phyloP scores from a whole-genome alignment of 2,329 filamentous ascomycete species.

The Nemania bipapillata region DNA sequence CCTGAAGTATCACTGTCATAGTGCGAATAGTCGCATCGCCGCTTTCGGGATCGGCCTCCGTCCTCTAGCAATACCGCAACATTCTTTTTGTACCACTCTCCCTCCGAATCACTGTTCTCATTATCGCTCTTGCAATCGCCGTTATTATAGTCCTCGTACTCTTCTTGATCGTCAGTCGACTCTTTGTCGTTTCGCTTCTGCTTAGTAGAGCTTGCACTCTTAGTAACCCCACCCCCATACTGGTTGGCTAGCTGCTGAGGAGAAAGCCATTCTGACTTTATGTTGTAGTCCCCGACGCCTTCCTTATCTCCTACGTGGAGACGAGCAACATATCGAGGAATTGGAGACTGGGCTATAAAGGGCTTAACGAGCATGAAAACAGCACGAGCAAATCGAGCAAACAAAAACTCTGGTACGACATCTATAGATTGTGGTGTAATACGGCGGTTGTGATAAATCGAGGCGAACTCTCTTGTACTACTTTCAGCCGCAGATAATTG shows the following conservation, averaged over 20 bases:
- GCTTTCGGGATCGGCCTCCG: constrained; percentile 8
- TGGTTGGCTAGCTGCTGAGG: constrained; percentile 16
- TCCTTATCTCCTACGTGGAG: not conserved
- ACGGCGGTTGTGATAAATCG: constrained; percentile 1
- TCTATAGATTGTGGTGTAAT: not conserved
- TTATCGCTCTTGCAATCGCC: not conserved
- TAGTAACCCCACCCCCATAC: constrained; percentile 7
- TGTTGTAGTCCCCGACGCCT: not conserved
- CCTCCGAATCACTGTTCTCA: constrained; percentile 6
- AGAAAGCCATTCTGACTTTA: constrained; percentile 17
- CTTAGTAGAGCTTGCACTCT: constrained; percentile 12
- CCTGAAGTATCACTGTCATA: no score
- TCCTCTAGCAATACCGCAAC: constrained; percentile 4
- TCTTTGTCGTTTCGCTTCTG: constrained; percentile 8
- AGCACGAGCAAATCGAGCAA: constrained; percentile 15
- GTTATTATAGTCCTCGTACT: constrained; percentile 4
- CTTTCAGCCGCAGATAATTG: not conserved
- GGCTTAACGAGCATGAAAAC: constrained; percentile 6
- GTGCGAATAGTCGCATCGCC: not conserved
- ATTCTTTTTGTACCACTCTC: constrained; percentile 14
- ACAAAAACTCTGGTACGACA: constrained; percentile 14
- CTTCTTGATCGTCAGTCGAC: not conserved
- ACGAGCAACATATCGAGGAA: constrained; percentile 11
- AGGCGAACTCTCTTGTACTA: constrained; percentile 11
- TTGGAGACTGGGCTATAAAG: not conserved